Conservation (phyloP, 2,329 filamentous ascomycete genomes). For the Pestalotiopsis sp. region DNA sequence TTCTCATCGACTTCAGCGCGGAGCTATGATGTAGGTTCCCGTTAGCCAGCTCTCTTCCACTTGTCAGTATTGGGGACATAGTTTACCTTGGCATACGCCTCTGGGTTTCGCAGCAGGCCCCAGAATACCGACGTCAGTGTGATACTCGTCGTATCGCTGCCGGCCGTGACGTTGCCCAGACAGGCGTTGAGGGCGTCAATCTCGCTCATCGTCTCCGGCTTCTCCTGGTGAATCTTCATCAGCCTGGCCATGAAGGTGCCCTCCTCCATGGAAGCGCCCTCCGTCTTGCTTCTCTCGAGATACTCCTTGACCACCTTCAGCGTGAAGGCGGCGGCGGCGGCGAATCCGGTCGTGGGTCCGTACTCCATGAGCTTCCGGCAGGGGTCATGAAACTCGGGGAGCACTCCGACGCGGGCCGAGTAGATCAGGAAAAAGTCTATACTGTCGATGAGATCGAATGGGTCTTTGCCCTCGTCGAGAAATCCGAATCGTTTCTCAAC, state of each 20-base stretch:
- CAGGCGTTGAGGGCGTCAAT: conserved; percentile 22
- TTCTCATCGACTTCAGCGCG: neutral
- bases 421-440: neutral
- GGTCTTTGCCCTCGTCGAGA: neutral
- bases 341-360: conserved; percentile 20
- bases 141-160: neutral
- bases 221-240: conserved; percentile 21
- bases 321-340: conserved; percentile 28
- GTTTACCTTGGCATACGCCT: neutral
- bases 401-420: neutral
- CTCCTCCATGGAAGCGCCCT: neutral
- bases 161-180: conserved; percentile 25
- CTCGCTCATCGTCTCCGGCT: conserved; percentile 34
- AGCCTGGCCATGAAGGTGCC: conserved; percentile 30
- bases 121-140: neutral
- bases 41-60: neutral
- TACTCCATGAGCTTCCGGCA: conserved; percentile 11
- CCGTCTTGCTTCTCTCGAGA: conserved; percentile 3
- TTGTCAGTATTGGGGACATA: neutral
- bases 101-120: neutral
- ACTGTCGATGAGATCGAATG: neutral
- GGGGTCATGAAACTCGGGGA: neutral
- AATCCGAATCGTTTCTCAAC: neutral
- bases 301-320: conserved; percentile 15
- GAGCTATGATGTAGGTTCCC: neutral